phyloP scores from a whole-genome alignment of 2,329 filamentous ascomycete species.

The Colletotrichum filicis region DNA sequence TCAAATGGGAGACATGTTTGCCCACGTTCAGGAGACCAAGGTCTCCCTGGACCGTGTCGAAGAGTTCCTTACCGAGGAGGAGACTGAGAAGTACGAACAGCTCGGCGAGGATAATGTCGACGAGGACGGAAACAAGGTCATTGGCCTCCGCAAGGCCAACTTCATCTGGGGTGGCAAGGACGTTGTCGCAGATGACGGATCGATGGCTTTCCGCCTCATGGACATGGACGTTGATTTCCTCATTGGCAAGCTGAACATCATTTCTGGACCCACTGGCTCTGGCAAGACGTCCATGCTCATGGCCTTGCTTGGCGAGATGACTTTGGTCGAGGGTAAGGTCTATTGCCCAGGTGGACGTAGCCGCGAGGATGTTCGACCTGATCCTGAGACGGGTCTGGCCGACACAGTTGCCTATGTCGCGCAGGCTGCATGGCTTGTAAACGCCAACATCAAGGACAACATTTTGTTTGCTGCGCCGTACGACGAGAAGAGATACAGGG shows the following conservation, averaged over 20 bases:
- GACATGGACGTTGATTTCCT: slow-evolving; percentile 86
- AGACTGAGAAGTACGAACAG: slow-evolving; percentile 95
- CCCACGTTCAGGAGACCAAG: slow-evolving; percentile 96
- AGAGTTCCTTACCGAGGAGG: slow-evolving; percentile 90
- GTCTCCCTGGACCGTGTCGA: slow-evolving; percentile 97
- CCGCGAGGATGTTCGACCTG: slow-evolving; percentile 83
- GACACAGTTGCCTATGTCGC: slow-evolving; percentile 97
- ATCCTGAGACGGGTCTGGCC: slow-evolving; percentile 86
- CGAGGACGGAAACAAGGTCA: slow-evolving; percentile 75
- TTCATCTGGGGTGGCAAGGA: slow-evolving; percentile 88
- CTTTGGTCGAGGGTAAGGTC: slow-evolving; percentile 80
- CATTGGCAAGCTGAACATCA: slow-evolving; percentile 88
- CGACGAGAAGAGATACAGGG: slow-evolving; percentile 84
- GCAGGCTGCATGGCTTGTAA: slow-evolving; percentile 96
- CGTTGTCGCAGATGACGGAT: slow-evolving; percentile 69
- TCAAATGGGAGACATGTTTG: slow-evolving; percentile 98
- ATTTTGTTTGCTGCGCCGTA: slow-evolving; percentile 89
- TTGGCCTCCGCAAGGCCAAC: slow-evolving; percentile 86
- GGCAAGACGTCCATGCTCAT: slow-evolving; percentile 97
- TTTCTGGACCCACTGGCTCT: slow-evolving; percentile 91
- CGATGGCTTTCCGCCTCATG: slow-evolving; percentile 83
- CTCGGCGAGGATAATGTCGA: slow-evolving; percentile 77
- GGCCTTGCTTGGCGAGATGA: slow-evolving; percentile 98
- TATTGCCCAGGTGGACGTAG: slow-evolving; percentile 87
- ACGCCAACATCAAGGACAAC: slow-evolving; percentile 95